These are phyloP conservation scores for Cladophialophora carrionii DNA, from an alignment of 2,329 filamentous ascomycete species.

Conservation along the genomic window DNA sequence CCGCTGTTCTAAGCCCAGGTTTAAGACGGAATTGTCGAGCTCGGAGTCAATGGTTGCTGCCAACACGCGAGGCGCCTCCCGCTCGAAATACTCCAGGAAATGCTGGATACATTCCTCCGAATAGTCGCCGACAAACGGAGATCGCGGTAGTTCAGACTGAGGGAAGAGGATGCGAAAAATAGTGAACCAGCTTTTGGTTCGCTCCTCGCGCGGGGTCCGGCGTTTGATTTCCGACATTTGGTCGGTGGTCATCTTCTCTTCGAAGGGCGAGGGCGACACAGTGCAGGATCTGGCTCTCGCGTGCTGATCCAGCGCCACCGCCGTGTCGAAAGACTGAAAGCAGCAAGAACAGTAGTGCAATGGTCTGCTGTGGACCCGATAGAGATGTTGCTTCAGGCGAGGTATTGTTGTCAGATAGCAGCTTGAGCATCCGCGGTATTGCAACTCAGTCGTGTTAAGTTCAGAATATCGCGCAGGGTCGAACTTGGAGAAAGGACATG, in stretches of 20 bases:
- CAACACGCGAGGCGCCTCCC: conserved; percentile 6
- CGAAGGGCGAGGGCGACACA: conserved; percentile 7
- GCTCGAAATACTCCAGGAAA: conserved; percentile 11
- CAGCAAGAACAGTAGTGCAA: conserved; percentile 16
- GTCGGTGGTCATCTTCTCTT: conserved; percentile 26
- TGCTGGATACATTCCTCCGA: not conserved
- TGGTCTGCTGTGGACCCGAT: conserved; percentile 19
- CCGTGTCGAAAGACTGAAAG: conserved; percentile 13
- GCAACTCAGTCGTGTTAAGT: conserved; percentile 13
- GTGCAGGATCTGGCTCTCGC: conserved; percentile 1
- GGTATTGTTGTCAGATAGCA: conserved; percentile 17
- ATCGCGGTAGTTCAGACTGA: conserved; percentile 7
- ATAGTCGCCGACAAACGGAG: conserved; percentile 17
- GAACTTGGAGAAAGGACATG: conserved; percentile 42
- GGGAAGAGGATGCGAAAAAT: conserved; percentile 26
- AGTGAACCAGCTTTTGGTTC: conserved; percentile 20
- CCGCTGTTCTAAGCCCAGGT: not conserved
- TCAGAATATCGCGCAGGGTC: conserved; percentile 21
- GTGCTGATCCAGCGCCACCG: conserved; percentile 3
- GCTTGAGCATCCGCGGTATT: conserved; percentile 20
- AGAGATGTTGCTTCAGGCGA: conserved; percentile 25
- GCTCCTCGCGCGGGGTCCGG: conserved; percentile 11
- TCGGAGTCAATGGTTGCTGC: conserved; percentile 1
- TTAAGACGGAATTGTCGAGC: conserved; percentile 1
- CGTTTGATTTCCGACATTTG: conserved; percentile 20